These are phyloP conservation scores for Acephala macrosclerotiorum DNA, from an alignment of 2,329 filamentous ascomycete species.

Conservation along the genomic window DNA sequence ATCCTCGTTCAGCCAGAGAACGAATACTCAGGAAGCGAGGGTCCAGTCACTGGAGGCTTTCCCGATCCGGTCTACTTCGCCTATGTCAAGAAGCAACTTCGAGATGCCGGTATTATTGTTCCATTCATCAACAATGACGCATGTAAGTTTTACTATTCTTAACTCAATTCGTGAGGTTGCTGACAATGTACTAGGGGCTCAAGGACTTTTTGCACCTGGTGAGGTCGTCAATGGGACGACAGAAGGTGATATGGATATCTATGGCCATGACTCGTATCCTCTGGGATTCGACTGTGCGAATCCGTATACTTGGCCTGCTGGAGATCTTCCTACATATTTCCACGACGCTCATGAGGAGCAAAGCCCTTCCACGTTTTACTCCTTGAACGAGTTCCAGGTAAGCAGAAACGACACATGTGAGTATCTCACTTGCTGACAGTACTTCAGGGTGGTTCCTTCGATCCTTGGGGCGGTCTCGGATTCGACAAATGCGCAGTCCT, in stretches of 20 bases:
- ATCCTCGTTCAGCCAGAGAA: constrained; percentile 85
- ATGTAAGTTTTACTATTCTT: constrained; percentile 33
- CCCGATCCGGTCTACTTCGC: constrained; percentile 74
- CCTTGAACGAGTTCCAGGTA: constrained; percentile 70
- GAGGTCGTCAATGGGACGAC: constrained; percentile 38
- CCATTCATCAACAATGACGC: constrained; percentile 81
- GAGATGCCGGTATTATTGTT: constrained; percentile 73
- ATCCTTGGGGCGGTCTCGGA: constrained; percentile 77
- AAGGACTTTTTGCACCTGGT: constrained; percentile 42
- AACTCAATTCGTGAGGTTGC: not conserved
- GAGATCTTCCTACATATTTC: constrained; percentile 62
- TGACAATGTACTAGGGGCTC: constrained; percentile 28
- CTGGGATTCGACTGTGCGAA: constrained; percentile 55
- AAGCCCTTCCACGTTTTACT: constrained; percentile 71
- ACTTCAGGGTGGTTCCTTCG: constrained; percentile 63
- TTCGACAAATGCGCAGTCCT: constrained; percentile 72
- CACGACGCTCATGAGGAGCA: constrained; percentile 61
- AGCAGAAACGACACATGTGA: not conserved
- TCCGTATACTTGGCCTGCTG: constrained; percentile 63
- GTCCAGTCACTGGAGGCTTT: constrained; percentile 57
- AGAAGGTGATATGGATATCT: constrained; percentile 42
- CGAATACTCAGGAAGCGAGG: constrained; percentile 68
- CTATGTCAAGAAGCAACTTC: constrained; percentile 73
- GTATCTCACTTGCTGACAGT: not conserved
- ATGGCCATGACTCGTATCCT: constrained; percentile 52